Base-by-base conservation (phyloP, 148 eudicot species). In the Talinum fruticosum region DNA sequence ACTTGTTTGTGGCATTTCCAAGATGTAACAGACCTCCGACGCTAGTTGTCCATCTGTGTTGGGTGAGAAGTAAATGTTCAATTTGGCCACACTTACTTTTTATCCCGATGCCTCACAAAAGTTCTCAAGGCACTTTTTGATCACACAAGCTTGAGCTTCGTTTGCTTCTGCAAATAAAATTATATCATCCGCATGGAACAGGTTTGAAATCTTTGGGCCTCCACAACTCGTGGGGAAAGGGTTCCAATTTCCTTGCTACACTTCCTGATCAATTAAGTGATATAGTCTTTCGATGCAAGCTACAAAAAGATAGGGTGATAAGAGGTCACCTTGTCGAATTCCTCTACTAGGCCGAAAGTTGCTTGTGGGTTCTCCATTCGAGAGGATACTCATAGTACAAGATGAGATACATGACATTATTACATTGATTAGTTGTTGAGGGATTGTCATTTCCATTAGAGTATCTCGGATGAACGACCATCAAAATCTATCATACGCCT, bases 111-210 rank as follows among this genome's bases (percentile, higher is more conserved):
- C 23, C 0, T 5, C 16, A 1, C 78, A 75, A 19, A 75, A 75
- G 0, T 4, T 6, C 0, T 75, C 33, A 1, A 75, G 3, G 15
- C 68, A 57, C 0, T 32, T 30, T 12, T 61, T 8, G 0, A 75
- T 62, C 13, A 36, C 16, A 0, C 0, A 2, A 1, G 54, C 53
- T 6, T 75, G 78, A 2, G 24, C 53, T 3, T 10, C 10, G 0
- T 47, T 5, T 0, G 77, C 77, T 3, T 75, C 77, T 1, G 33
- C 69, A 59, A 75, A 75, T 6, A 75, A 33, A 23, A 75, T 62
- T 0, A 61, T 2, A 2, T 75, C 78, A 19, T 75, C 69, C 7
- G 78, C 70, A 36, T 59, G 62, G 53, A 62, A 62, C 0, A 59
- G 1, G 2, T 75, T 36, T 0, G 69, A 61, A 4, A 67, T 67